phyloP scores from a whole-genome alignment of 1,139 yeast species.

The Nakaseomyces sp. region DNA sequence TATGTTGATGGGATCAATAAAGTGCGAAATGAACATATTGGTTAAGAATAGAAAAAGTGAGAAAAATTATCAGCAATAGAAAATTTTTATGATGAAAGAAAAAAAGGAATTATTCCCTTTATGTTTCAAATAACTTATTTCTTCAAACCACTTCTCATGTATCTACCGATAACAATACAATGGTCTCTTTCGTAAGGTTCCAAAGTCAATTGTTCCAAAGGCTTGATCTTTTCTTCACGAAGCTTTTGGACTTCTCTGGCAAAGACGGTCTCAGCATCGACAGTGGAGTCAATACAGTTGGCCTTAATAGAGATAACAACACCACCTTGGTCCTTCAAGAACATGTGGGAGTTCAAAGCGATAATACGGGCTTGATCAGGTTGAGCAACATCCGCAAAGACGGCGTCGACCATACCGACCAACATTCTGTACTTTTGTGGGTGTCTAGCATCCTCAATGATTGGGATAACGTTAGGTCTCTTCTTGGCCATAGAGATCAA shows the following conservation, averaged over 20 bases:
- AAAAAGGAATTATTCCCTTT: too few relatives aligned
- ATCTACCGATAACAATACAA: conserved; percentile 96
- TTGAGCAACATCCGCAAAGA: conserved; percentile 99
- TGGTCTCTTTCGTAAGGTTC: conserved; percentile 99
- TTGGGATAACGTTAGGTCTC: conserved; percentile 98
- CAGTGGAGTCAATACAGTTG: conserved; percentile 98
- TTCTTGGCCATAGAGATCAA: conserved; percentile 98
- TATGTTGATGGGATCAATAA: not conserved
- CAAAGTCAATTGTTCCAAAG: conserved; percentile 94
- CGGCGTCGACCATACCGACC: conserved; percentile 96
- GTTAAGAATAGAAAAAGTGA: conserved; percentile 2
- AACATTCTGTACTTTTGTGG: conserved; percentile 99
- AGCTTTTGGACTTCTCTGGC: conserved; percentile 98
- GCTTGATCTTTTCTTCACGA: conserved; percentile 98
- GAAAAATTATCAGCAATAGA: not conserved
- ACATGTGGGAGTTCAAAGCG: conserved; percentile 95
- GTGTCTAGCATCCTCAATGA: conserved; percentile 99
- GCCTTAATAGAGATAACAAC: conserved; percentile 98
- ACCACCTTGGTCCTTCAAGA: conserved; percentile 97
- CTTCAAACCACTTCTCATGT: conserved; percentile 74
- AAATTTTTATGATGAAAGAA: too few relatives aligned
- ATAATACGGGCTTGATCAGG: conserved; percentile 99
- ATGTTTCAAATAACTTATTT: too few relatives aligned
- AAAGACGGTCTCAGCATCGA: conserved; percentile 97
- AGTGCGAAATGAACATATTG: not conserved